A percentile compares a stretch with the other conserved stretches of the same genome.
Evolutionary conservation across 495 filamentous ascomycete species (phyloP).

Genomic region (Talaromyces wortmannii): DNA sequence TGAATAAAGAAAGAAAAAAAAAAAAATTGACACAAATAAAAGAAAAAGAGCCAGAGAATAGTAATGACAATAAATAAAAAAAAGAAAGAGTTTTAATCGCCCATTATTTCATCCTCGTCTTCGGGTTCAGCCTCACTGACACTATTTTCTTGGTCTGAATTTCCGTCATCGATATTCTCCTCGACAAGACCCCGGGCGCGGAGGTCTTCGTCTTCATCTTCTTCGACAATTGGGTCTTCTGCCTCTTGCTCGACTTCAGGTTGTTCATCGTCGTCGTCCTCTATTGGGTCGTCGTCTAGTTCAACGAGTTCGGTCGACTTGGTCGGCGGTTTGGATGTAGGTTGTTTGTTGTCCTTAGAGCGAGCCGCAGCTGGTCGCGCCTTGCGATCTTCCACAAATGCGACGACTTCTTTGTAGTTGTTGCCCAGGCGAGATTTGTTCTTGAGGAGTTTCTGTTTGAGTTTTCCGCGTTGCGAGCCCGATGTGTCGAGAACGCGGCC

Average conservation of each 20-base stretch:
- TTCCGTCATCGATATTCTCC: slow-evolving; percentile 42
- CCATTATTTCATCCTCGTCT: slow-evolving; percentile 62
- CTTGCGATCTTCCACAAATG: slow-evolving; percentile 60
- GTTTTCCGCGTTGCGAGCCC: slow-evolving; percentile 48
- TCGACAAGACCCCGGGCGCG: slow-evolving; percentile 53
- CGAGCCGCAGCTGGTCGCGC: slow-evolving; percentile 34
- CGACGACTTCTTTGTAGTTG: slow-evolving; percentile 73
- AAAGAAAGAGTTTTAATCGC: slow-evolving; percentile 42
- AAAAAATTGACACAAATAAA: not conserved
- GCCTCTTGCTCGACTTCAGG: slow-evolving; percentile 7
- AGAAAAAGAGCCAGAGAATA: not conserved
- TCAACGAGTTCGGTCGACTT: slow-evolving; percentile 33
- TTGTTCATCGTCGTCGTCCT: slow-evolving; percentile 40
- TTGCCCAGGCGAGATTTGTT: slow-evolving; percentile 62
- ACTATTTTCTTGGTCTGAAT: not conserved
- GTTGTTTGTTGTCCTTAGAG: slow-evolving; percentile 44
- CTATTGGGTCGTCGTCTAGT: slow-evolving; percentile 32
- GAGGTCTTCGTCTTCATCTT: slow-evolving; percentile 55
- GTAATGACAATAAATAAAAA: not conserved
- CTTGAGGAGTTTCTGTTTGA: slow-evolving; percentile 55
- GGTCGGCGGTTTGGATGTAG: slow-evolving; percentile 27
- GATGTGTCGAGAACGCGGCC: slow-evolving; percentile 63
- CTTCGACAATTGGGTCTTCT: slow-evolving; percentile 42
- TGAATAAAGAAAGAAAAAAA: not conserved
- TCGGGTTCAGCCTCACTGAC: slow-evolving; percentile 15